Conservation (phyloP, 2,329 filamentous ascomycete genomes). For the Biscogniauxia marginata region DNA sequence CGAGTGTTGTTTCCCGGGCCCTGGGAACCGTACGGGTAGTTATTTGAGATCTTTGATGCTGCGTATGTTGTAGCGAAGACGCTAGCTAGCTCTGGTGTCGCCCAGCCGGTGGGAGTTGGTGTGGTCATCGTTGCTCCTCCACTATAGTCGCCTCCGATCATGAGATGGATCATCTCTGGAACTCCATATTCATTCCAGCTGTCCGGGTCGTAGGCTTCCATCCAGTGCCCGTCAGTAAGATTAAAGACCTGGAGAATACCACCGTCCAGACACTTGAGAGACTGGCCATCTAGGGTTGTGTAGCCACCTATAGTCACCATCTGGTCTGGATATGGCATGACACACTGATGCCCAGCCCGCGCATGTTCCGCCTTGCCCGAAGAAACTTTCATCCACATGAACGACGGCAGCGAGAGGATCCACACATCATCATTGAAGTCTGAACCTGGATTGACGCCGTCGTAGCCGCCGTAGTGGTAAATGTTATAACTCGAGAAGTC, state of each 20-base stretch:
- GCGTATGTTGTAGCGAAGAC: conserved; percentile 58
- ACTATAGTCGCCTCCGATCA: conserved; percentile 64
- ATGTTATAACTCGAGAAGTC: conserved; percentile 77
- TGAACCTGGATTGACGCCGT: conserved; percentile 43
- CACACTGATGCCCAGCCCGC: conserved; percentile 72
- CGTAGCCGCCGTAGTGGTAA: conserved; percentile 80
- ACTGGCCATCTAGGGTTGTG: conserved; percentile 30
- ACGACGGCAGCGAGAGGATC: conserved; percentile 77
- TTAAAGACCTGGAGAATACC: conserved; percentile 69
- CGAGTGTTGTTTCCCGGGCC: conserved; percentile 30
- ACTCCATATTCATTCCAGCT: conserved; percentile 67
- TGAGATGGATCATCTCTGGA: conserved; percentile 59
- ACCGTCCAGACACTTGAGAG: conserved; percentile 44
- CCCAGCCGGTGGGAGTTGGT: conserved; percentile 60
- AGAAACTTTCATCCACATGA: conserved; percentile 67
- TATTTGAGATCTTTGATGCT: conserved; percentile 53
- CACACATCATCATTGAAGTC: conserved; percentile 67
- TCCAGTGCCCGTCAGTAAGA: conserved; percentile 67
- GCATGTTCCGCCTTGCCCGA: conserved; percentile 48
- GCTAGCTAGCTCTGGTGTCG: conserved; percentile 42
- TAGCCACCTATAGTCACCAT: conserved; percentile 78
- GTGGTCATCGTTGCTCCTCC: conserved; percentile 70
- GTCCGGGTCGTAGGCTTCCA: conserved; percentile 65
- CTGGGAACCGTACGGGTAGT: conserved; percentile 56
- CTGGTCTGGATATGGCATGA: conserved; percentile 73